These are phyloP conservation scores for Extremus antarcticus DNA, from an alignment of 495 filamentous ascomycete species.

Conservation along the genomic window DNA sequence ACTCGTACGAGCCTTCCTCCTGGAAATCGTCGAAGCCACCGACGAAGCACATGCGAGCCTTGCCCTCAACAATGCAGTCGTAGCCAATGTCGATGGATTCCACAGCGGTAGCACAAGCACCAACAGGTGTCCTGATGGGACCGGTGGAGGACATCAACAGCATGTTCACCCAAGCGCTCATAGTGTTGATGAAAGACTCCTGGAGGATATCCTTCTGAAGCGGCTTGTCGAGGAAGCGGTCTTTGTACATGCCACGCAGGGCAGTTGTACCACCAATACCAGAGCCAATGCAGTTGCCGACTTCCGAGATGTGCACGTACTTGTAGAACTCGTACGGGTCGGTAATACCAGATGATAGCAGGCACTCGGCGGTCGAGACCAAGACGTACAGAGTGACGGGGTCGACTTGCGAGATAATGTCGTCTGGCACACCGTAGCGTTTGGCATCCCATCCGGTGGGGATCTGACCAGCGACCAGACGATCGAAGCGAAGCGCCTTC, in stretches of 20 bases:
- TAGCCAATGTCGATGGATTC: slow-evolving; percentile 97
- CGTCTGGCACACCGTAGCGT: slow-evolving; percentile 89
- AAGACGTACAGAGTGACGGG: slow-evolving; percentile 91
- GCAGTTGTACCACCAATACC: slow-evolving; percentile 91
- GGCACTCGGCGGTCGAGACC: slow-evolving; percentile 80
- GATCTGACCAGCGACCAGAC: slow-evolving; percentile 90
- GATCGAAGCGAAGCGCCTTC: slow-evolving; percentile 93
- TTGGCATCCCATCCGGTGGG: slow-evolving; percentile 95
- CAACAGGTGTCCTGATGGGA: slow-evolving; percentile 96
- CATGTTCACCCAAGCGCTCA: slow-evolving; percentile 99
- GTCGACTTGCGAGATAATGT: slow-evolving; percentile 96
- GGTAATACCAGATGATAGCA: slow-evolving; percentile 90
- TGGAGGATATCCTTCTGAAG: slow-evolving; percentile 98
- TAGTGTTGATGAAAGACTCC: slow-evolving; percentile 99
- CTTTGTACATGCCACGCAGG: slow-evolving; percentile 95
- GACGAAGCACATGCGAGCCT: slow-evolving; percentile 91
- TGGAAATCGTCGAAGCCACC: slow-evolving; percentile 99
- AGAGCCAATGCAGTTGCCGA: slow-evolving; percentile 96
- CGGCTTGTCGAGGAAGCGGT: slow-evolving; percentile 92
- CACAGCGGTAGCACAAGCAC: slow-evolving; percentile 92
- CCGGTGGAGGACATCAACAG: slow-evolving; percentile 90
- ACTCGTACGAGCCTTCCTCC: slow-evolving; percentile 97
- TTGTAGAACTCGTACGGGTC: slow-evolving; percentile 99
- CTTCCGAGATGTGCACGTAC: slow-evolving; percentile 95
- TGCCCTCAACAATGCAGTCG: slow-evolving; percentile 95